These are phyloP conservation scores for Lasiosphaeris hirsuta DNA, from an alignment of 495 filamentous ascomycete genomes.

Conservation along the genomic window DNA sequence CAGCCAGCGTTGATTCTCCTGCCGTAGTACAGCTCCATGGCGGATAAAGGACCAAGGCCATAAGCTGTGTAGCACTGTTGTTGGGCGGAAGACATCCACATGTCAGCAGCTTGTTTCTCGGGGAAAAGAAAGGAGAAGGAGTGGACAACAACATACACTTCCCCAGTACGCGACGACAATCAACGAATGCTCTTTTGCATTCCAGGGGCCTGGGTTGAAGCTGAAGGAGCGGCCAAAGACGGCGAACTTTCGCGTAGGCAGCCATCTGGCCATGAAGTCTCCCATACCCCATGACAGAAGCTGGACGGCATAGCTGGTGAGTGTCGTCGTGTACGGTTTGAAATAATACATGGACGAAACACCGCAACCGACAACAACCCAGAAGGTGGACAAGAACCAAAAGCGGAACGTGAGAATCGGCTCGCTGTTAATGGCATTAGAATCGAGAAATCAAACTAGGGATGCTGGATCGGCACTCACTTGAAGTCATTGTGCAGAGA, in stretches of 20 bases:
- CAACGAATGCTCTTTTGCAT: slow-evolving; percentile 37
- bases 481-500: slow-evolving; percentile 19
- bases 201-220: slow-evolving; percentile 37
- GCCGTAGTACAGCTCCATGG: slow-evolving; percentile 23
- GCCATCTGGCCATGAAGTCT: slow-evolving; percentile 8
- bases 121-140: background rate
- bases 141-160: background rate
- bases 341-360: slow-evolving; percentile 16
- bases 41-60: slow-evolving; percentile 22
- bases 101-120: background rate
- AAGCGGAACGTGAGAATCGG: slow-evolving; percentile 16
- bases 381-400: slow-evolving; percentile 15
- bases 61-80: slow-evolving; percentile 19
- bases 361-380: slow-evolving; percentile 17
- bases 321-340: slow-evolving; percentile 14
- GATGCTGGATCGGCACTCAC: slow-evolving; percentile 3
- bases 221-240: slow-evolving; percentile 17
- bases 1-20: slow-evolving; percentile 16
- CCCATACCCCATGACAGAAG: slow-evolving; percentile 22
- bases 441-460: background rate
- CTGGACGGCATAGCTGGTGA: slow-evolving; percentile 17
- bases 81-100: background rate
- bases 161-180: slow-evolving; percentile 23
- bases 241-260: slow-evolving; percentile 11
- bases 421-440: background rate